These are phyloP conservation scores for Phialemonium atrogriseum DNA, from an alignment of 2,329 filamentous ascomycete species.

Conservation along the genomic window DNA sequence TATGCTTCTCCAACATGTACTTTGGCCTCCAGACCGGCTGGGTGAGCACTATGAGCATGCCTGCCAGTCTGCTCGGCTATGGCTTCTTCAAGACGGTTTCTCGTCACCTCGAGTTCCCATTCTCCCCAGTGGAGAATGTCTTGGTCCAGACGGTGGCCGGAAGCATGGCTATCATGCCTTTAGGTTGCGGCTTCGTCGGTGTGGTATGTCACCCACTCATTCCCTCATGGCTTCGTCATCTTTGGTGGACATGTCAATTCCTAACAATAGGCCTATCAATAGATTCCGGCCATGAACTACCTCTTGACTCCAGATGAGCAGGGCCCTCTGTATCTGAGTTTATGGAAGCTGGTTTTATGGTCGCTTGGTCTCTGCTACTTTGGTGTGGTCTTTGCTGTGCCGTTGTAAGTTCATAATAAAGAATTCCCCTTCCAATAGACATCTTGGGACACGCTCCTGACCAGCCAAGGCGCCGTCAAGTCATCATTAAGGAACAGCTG, in stretches of 20 bases:
- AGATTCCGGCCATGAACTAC: slow-evolving; percentile 84
- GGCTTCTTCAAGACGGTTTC: slow-evolving; percentile 81
- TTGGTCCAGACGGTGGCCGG: slow-evolving; percentile 93
- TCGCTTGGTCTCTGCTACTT: slow-evolving; percentile 91
- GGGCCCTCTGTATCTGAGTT: slow-evolving; percentile 63
- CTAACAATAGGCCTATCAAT: too few relatives aligned
- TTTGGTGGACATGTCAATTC: neutral
- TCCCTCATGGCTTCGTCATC: neutral
- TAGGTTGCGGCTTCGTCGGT: slow-evolving; percentile 92
- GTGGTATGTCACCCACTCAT: slow-evolving; percentile 47
- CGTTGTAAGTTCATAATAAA: slow-evolving; percentile 39
- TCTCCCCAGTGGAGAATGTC: slow-evolving; percentile 93
- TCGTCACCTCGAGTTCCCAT: slow-evolving; percentile 66
- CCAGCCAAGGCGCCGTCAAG: slow-evolving; percentile 60
- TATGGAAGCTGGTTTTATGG: slow-evolving; percentile 80
- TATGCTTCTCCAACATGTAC: slow-evolving; percentile 97
- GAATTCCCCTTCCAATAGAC: neutral
- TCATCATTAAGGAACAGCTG: slow-evolving; percentile 85
- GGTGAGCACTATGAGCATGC: slow-evolving; percentile 88
- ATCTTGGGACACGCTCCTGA: neutral
- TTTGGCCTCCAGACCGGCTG: slow-evolving; percentile 72
- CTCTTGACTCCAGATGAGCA: slow-evolving; percentile 70
- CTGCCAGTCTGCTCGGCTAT: slow-evolving; percentile 86
- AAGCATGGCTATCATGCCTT: slow-evolving; percentile 90
- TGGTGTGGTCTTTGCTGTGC: slow-evolving; percentile 92